Conservation (phyloP, 2,329 filamentous ascomycete genomes). For the Xylariaceae sp. region DNA sequence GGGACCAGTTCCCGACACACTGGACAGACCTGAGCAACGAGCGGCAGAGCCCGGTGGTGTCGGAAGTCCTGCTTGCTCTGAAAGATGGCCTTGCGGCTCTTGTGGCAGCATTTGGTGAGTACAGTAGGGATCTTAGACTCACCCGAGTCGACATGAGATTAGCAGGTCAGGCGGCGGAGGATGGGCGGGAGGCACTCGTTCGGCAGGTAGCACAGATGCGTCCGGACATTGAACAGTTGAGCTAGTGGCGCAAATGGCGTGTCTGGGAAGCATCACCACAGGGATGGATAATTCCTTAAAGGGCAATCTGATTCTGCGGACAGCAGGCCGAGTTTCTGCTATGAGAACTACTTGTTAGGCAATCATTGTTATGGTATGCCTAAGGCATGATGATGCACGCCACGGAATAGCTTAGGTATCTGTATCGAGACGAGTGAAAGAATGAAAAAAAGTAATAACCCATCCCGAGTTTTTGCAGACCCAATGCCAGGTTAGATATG, state of each 20-base stretch:
- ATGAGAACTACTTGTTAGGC: no score
- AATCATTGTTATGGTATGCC: no score
- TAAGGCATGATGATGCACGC: no score
- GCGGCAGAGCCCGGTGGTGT: conserved; percentile 59
- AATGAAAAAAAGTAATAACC: no score
- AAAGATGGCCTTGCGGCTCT: conserved; percentile 61
- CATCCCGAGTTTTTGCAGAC: no score
- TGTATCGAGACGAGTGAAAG: no score
- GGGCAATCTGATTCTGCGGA: no score
- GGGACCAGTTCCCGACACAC: conserved; percentile 54
- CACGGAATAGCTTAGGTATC: no score
- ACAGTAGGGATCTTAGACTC: conserved; percentile 64
- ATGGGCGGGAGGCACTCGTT: conserved; percentile 8
- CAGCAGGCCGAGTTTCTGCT: no score
- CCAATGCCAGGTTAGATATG: no score
- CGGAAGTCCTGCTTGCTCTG: conserved; percentile 60
- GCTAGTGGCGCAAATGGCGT: conserved; percentile 23
- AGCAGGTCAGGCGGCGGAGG: conserved; percentile 60
- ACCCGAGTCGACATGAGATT: conserved; percentile 65
- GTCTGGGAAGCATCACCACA: no score
- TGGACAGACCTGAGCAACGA: conserved; percentile 70
- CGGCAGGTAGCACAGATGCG: conserved; percentile 6
- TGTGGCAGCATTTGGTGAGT: conserved; percentile 67
- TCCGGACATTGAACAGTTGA: conserved; percentile 32
- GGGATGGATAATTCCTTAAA: background rate